These are phyloP conservation scores for Irineochytrium annulatum DNA, from an alignment of 192 early-diverging fungal genomes.

Conservation along the genomic window DNA sequence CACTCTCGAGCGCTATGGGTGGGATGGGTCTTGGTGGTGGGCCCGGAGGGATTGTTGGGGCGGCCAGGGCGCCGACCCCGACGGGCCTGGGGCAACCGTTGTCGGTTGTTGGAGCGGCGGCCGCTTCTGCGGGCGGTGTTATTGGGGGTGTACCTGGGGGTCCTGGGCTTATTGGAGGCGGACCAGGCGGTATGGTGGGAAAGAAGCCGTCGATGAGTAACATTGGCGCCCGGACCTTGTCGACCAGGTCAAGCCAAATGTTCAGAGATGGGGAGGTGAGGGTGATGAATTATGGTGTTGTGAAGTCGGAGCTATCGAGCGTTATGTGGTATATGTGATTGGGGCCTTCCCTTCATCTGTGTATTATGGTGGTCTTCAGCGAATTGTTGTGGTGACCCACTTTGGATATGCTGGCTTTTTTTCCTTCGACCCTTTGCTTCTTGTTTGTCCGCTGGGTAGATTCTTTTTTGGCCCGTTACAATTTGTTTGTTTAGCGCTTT, in stretches of 20 bases:
- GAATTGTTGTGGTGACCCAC: too few species aligned
- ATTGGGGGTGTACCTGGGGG: neutral
- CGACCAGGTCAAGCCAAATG: slow-evolving; percentile 9
- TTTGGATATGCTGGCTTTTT: too few species aligned
- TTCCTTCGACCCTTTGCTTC: too few species aligned
- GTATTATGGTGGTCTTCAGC: too few species aligned
- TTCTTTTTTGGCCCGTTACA: too few species aligned
- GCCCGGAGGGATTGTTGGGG: slow-evolving; percentile 10
- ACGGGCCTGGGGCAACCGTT: too few species aligned
- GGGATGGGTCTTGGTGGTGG: neutral
- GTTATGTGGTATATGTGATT: slow-evolving; percentile 61
- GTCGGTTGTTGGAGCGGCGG: slow-evolving; percentile 2
- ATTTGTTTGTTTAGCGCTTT: too few species aligned
- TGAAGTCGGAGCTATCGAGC: slow-evolving; percentile 48
- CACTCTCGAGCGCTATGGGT: slow-evolving; percentile 1
- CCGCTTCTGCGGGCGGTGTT: neutral
- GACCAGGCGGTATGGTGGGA: slow-evolving; percentile 8
- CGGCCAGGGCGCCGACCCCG: slow-evolving; percentile 5
- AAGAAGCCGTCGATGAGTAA: slow-evolving; percentile 14
- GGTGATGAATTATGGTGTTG: slow-evolving; percentile 45
- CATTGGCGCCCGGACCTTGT: slow-evolving; percentile 14
- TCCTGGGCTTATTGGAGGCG: neutral
- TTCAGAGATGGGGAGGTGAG: slow-evolving; percentile 10
- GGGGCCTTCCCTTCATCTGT: neutral
- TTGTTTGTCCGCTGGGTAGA: too few species aligned